A percentile compares a stretch with the other conserved stretches of the same genome.
phyloP scores from a whole-genome alignment of 2,329 filamentous ascomycete species.

The Plectosphaerella plurivora region DNA sequence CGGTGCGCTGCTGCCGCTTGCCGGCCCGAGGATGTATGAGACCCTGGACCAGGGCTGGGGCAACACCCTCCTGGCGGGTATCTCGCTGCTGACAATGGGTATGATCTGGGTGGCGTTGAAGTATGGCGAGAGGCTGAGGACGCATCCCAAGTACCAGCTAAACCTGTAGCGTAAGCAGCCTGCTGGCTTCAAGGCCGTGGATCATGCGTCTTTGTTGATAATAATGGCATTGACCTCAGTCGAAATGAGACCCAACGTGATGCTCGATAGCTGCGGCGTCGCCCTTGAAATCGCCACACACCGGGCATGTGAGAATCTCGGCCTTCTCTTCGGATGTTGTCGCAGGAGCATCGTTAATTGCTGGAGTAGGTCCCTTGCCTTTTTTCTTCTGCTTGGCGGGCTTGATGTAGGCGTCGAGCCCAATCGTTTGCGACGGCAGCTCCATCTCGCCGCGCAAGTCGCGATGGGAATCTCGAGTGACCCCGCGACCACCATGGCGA shows the following conservation, averaged over 20 bases:
- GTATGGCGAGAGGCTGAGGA: not conserved
- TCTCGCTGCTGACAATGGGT: not conserved
- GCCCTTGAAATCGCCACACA: constrained; percentile 63
- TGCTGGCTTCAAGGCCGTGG: too few relatives aligned
- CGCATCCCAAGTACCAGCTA: not conserved
- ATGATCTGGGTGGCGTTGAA: not conserved
- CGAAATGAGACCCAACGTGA: constrained; percentile 60
- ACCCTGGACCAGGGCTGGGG: constrained; percentile 15
- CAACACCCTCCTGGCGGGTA: constrained; percentile 10
- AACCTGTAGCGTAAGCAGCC: not conserved
- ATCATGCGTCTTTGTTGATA: too few relatives aligned
- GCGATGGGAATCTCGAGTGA: constrained; percentile 2
- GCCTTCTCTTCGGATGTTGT: constrained; percentile 9
- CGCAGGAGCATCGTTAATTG: constrained; percentile 2
- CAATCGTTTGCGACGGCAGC: constrained; percentile 35
- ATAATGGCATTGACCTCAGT: not conserved
- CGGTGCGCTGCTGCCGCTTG: constrained; percentile 13
- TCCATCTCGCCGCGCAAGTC: constrained; percentile 27
- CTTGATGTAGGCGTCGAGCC: constrained; percentile 47
- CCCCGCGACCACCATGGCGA: too few relatives aligned
- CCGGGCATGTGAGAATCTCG: constrained; percentile 47
- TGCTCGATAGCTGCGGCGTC: constrained; percentile 64
- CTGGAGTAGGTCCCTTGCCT: not conserved
- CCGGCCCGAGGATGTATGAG: constrained; percentile 10
- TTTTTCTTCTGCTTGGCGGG: constrained; percentile 25